A percentile compares a stretch with the other conserved stretches of the same genome.
Evolutionary conservation across 768 basidiomycete species (phyloP).

Genomic region (Galerina marginata): DNA sequence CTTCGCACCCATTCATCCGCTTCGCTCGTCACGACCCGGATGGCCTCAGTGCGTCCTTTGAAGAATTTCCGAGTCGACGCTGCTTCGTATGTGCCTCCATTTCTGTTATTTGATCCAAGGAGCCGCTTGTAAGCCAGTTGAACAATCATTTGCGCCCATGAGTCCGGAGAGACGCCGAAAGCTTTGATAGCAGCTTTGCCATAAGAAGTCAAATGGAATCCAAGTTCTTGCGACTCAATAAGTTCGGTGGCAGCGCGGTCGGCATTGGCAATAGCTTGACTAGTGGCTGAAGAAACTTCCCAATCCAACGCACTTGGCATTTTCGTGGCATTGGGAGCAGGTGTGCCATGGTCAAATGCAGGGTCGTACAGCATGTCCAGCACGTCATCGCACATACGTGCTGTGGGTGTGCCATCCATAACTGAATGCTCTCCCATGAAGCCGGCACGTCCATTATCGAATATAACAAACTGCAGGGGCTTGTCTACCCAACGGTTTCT

Average conservation of each 20-base stretch:
- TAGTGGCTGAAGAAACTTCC: conserved; percentile 54
- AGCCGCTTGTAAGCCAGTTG: conserved; percentile 88
- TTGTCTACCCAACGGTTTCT: conserved; percentile 90
- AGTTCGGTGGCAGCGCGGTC: conserved; percentile 61
- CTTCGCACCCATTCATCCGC: conserved; percentile 77
- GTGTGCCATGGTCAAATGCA: conserved; percentile 65
- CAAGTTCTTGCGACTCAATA: conserved; percentile 65
- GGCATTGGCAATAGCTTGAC: conserved; percentile 60
- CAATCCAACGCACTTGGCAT: conserved; percentile 65
- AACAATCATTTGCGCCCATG: conserved; percentile 92
- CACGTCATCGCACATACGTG: conserved; percentile 72
- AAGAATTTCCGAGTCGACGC: conserved; percentile 88
- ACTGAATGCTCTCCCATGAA: conserved; percentile 93
- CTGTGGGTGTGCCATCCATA: conserved; percentile 89
- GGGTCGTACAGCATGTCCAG: conserved; percentile 63
- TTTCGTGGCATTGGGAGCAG: conserved; percentile 26
- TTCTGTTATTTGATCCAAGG: conserved; percentile 53
- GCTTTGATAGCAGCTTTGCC: conserved; percentile 88
- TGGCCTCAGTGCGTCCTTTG: conserved; percentile 94
- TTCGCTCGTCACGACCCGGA: conserved; percentile 80
- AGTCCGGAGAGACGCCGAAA: conserved; percentile 90
- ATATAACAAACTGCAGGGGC: conserved; percentile 85
- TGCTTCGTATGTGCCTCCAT: conserved; percentile 91
- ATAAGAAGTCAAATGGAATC: conserved; percentile 70
- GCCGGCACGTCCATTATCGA: conserved; percentile 80